Conservation (phyloP, 1,139 yeast genomes). For the Scheffersomyces cryptocercus region DNA sequence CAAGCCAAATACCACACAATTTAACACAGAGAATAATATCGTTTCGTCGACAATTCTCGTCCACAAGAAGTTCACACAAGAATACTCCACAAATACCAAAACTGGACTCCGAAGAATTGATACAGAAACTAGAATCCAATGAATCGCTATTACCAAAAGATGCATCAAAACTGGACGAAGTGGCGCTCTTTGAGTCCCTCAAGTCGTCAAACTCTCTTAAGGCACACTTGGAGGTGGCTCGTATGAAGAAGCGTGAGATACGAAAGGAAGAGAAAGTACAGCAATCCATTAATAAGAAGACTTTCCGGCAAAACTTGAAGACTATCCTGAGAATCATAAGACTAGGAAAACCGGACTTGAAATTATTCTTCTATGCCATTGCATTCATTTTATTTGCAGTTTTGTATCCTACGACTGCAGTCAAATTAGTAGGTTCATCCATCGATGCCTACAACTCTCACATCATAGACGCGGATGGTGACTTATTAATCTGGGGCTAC, state of each 20-base stretch:
- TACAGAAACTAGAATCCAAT: too few relatives aligned
- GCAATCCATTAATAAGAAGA: conserved; percentile 24
- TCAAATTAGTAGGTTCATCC: conserved; percentile 48
- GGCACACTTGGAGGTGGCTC: conserved; percentile 32
- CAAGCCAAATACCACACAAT: too few relatives aligned
- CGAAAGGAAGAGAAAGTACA: conserved; percentile 37
- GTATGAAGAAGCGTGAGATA: conserved; percentile 24
- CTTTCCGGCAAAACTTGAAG: conserved; percentile 34
- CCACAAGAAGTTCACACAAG: too few relatives aligned
- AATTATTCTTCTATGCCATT: conserved; percentile 40
- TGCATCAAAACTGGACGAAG: too few relatives aligned
- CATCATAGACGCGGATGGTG: conserved; percentile 41
- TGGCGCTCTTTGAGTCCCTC: too few relatives aligned
- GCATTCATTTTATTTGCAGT: conserved; percentile 49
- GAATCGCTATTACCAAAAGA: too few relatives aligned
- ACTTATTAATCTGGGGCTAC: conserved; percentile 48
- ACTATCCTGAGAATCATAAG: conserved; percentile 40
- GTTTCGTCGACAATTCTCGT: too few relatives aligned
- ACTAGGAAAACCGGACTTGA: conserved; percentile 44
- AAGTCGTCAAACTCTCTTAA: conserved; percentile 24
- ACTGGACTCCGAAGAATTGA: too few relatives aligned
- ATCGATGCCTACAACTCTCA: conserved; percentile 45
- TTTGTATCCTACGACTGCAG: conserved; percentile 47
- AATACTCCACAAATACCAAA: too few relatives aligned
- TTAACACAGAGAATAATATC: too few relatives aligned